Conservation (phyloP, 2,329 filamentous ascomycete species). For the Claviceps pazoutovae region DNA sequence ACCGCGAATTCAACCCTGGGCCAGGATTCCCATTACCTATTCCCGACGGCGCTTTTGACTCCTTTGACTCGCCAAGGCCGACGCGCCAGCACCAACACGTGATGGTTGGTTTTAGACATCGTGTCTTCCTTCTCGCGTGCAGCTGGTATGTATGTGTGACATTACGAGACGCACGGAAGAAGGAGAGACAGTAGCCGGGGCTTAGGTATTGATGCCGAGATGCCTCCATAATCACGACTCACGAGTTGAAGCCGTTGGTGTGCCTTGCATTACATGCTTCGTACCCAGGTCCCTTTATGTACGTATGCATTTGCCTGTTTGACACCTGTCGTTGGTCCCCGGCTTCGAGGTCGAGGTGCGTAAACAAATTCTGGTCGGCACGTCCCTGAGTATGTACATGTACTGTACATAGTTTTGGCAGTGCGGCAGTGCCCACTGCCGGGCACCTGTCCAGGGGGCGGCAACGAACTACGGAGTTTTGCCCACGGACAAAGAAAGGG, state of each 20-base stretch:
- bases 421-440: too few species aligned
- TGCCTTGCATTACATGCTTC: too few species aligned
- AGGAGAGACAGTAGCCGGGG: background rate
- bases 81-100: background rate
- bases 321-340: too few species aligned
- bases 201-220: background rate
- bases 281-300: too few species aligned
- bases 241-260: background rate
- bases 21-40: background rate
- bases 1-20: background rate
- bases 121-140: background rate
- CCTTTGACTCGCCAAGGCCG: background rate
- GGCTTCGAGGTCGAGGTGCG: too few species aligned
- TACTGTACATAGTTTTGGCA: too few species aligned
- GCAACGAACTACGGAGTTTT: too few species aligned
- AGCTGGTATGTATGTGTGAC: background rate
- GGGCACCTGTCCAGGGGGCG: too few species aligned
- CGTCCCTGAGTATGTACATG: too few species aligned
- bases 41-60: background rate
- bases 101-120: background rate
- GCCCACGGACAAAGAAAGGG: background rate
- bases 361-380: too few species aligned
- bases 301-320: too few species aligned
- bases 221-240: background rate
- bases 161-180: background rate